Conservation (phyloP, 2,329 filamentous ascomycete species). For the Cladosporium sp. region DNA sequence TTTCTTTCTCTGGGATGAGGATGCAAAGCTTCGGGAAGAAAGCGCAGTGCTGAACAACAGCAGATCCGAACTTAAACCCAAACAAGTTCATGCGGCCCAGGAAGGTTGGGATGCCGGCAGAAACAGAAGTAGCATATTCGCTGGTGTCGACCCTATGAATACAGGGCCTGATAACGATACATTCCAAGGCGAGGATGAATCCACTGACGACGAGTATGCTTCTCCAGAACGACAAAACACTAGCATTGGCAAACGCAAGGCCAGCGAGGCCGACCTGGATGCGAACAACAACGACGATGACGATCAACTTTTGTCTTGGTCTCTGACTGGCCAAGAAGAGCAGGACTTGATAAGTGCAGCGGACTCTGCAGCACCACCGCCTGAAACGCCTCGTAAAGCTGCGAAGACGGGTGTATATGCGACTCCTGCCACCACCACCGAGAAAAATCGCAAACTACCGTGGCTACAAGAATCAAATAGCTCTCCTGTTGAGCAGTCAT, state of each 20-base stretch:
- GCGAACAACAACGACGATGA: constrained; percentile 24
- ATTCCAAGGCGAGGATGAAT: constrained; percentile 12
- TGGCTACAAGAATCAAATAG: constrained; percentile 29
- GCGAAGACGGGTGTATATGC: constrained; percentile 34
- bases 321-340: constrained; percentile 31
- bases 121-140: constrained; percentile 14
- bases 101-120: constrained; percentile 27
- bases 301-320: constrained; percentile 31
- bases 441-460: constrained; percentile 32
- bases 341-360: constrained; percentile 29
- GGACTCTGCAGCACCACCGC: constrained; percentile 16
- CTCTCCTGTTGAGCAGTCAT: constrained; percentile 14
- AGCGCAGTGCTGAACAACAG: constrained; percentile 45
- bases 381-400: constrained; percentile 40
- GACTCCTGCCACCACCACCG: constrained; percentile 33
- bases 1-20: constrained; percentile 57
- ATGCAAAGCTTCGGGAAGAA: constrained; percentile 48
- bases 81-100: constrained; percentile 16
- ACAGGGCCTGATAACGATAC: background rate
- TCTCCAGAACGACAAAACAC: constrained; percentile 5
- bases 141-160: background rate
- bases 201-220: constrained; percentile 13
- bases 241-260: constrained; percentile 30
- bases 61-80: constrained; percentile 37
- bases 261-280: constrained; percentile 18